Evolutionary conservation across 169 alveolate species (phyloP).

Genomic region (Cystoisospora suis): DNA sequence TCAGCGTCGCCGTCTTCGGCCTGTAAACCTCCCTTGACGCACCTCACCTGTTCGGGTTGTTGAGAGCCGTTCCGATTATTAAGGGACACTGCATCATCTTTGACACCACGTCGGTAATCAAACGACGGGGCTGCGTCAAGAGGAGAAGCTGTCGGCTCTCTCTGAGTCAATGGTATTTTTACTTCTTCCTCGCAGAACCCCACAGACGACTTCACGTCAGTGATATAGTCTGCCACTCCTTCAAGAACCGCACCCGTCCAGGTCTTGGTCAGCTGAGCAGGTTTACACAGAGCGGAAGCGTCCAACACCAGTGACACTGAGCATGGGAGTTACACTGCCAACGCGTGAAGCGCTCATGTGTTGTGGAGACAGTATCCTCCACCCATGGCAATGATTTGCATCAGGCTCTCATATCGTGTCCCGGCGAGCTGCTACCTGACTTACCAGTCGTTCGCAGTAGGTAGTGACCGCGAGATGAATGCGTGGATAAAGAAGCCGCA

Average conservation of each 20-base stretch:
- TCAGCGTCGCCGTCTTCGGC: too few relatives aligned
- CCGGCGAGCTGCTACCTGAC: too few relatives aligned
- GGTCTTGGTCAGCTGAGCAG: background rate
- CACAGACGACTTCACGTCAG: background rate
- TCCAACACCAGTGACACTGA: too few relatives aligned
- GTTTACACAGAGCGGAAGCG: background rate
- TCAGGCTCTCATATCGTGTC: too few relatives aligned
- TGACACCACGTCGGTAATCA: background rate
- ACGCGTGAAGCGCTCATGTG: too few relatives aligned
- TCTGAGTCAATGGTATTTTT: background rate
- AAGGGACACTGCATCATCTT: too few relatives aligned
- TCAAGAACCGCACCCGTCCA: slow-evolving; percentile 1
- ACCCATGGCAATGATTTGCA: too few relatives aligned
- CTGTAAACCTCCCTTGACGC: too few relatives aligned
- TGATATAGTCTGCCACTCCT: background rate
- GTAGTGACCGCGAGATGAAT: background rate
- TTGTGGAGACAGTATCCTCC: too few relatives aligned
- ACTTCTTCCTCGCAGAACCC: background rate
- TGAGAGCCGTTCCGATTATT: too few relatives aligned
- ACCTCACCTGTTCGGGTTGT: too few relatives aligned
- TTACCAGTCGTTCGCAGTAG: slow-evolving; percentile 41
- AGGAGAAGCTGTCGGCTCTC: background rate
- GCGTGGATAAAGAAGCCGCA: background rate
- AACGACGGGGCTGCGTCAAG: background rate
- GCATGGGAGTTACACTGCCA: too few relatives aligned